Evolutionary conservation across 163 green algal species (phyloP).

Genomic region (Prototheca cutis): DNA sequence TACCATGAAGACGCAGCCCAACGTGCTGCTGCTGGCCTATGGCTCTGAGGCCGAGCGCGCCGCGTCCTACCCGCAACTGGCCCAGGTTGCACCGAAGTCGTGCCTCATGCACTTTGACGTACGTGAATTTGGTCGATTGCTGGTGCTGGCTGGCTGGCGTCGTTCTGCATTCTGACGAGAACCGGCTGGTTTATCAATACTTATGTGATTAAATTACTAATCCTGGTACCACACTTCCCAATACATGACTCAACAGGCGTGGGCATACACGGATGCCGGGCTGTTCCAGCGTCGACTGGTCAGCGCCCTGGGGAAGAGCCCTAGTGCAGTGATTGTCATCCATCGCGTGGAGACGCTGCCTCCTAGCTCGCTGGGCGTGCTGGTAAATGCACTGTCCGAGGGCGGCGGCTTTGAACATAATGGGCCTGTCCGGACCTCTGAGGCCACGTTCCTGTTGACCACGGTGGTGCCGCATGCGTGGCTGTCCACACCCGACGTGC

Average conservation of each 20-base stretch:
- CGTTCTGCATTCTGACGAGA: no score
- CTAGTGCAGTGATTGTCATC: background rate
- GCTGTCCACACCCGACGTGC: background rate
- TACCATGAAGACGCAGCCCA: background rate
- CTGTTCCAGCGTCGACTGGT: background rate
- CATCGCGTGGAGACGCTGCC: background rate
- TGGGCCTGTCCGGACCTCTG: constrained; percentile 11
- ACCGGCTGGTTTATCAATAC: no score
- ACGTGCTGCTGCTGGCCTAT: background rate
- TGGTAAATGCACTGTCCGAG: constrained; percentile 29
- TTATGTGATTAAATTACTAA: no score
- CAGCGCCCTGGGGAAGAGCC: background rate
- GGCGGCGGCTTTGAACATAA: constrained; percentile 17
- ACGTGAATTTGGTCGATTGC: no score
- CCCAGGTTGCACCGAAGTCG: background rate
- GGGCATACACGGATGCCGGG: background rate
- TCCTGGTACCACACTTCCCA: no score
- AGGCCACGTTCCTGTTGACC: constrained; percentile 26
- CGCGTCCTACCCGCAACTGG: background rate
- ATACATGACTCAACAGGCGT: no score
- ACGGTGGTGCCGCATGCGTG: constrained; percentile 1
- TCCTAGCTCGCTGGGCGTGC: constrained; percentile 7
- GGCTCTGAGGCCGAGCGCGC: background rate
- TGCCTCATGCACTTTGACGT: background rate
- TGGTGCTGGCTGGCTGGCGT: no score